Evolutionary conservation across 2,329 filamentous ascomycete genomes (phyloP), one percentile per base, ranked within the genome.

Genomic region (Trichoderma semiorbis): DNA sequence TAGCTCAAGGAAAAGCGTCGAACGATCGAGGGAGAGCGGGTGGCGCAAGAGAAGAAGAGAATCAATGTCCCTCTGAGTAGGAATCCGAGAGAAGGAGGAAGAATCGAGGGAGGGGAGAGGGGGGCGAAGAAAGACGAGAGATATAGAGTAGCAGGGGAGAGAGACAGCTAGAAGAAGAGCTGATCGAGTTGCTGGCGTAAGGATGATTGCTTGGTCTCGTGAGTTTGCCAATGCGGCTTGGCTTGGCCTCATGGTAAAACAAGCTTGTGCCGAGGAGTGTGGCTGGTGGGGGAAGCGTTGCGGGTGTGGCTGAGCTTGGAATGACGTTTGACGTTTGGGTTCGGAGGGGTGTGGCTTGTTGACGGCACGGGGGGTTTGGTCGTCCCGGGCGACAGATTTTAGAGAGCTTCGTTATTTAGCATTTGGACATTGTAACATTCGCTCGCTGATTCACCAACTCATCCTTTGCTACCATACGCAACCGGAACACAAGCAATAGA

Each of bases 281-380:
- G 69, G 62, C 69, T 66, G 61, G 34, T 32, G 36, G 47, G 21
- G 43, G 34, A 21, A 34, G 28, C 26, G 18, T 50, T 18, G 24
- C 16, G 26, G 32, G 39, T 55, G 67, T 63, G 67, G 67, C 57
- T 60, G 10, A 36, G 47, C 18, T 14, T 14, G 36, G 43, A 63
- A 63, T 70, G 58, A 70, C 67, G 67, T 70, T 39, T n/a, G n/a
- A n/a, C n/a, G n/a, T n/a, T n/a, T 2, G 26, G 58, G 66, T 21
- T n/a, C 39, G 18, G 26, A 34, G 74, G 70, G 34, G 30, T 66
- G 71, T 72, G 71, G 71, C 71, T 72, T 62, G 60, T 66, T 64
- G 34, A 14, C 43, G 65, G 32, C 39, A 43, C 39, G 14, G 58
- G 60, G 47, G 60, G 50, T 1, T 24, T 34, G 71, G 67, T 71